Conservation (phyloP, 2,329 filamentous ascomycete species). For the Colletotrichum sidae region DNA sequence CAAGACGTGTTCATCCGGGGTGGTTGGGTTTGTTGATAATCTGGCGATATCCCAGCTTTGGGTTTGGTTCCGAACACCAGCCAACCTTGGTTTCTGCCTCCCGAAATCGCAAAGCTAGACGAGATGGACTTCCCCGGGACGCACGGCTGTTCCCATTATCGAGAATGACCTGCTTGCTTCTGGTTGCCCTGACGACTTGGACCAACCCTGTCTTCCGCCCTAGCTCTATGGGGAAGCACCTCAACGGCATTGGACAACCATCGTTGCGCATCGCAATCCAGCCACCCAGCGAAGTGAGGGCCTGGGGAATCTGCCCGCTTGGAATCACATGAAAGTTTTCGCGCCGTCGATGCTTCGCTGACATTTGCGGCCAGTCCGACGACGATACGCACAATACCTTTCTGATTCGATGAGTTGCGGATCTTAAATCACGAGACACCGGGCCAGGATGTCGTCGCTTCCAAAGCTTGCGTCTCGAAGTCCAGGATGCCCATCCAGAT, state of each 20-base stretch:
- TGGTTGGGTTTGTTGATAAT: constrained; percentile 34
- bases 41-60: constrained; percentile 16
- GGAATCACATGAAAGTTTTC: constrained; percentile 24
- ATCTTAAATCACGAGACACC: too few species aligned
- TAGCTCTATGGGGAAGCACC: constrained; percentile 25
- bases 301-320: constrained; percentile 1
- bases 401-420: background rate
- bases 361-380: constrained; percentile 10
- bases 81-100: constrained; percentile 1
- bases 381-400: background rate
- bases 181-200: constrained; percentile 28
- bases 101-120: constrained; percentile 8
- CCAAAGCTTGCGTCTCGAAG: too few species aligned
- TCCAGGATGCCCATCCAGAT: too few species aligned
- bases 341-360: background rate
- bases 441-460: too few species aligned
- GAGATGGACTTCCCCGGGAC: constrained; percentile 28
- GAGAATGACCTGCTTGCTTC: background rate
- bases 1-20: constrained; percentile 1
- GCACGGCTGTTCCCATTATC: constrained; percentile 27
- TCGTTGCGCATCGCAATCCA: constrained; percentile 1
- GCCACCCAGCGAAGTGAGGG: constrained; percentile 4
- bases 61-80: background rate
- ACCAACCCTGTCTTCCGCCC: background rate
- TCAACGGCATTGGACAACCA: constrained; percentile 25